Base-by-base conservation (phyloP, 345 rosid species). In the Limnanthes douglasii region DNA sequence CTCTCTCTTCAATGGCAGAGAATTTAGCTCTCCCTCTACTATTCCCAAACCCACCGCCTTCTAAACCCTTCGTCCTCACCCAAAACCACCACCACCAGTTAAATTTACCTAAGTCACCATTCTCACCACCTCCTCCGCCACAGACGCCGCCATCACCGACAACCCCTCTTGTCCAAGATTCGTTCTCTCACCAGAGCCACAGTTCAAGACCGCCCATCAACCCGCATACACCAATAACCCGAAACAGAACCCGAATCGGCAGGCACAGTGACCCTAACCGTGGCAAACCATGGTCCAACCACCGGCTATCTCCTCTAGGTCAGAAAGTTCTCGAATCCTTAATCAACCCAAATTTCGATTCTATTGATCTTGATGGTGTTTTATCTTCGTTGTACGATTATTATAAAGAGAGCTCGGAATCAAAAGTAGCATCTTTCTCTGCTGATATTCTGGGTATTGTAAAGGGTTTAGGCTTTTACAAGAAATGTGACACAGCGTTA, bases 221-320 rank as follows among this genome's bases (percentile, higher is more conserved):
- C 34, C 43, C 58, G 4, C 25, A 39, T 23, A 19, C 21, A 11
- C 16, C 57, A 3, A 39, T 39, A 18, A 40, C 18, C 30, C 61
- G 79, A 47, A 58, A 34, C 38, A 69, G 78, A 8, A 66, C 73
- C 20, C 68, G 86, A 29, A 53, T 83, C 17, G 94, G 92, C 38
- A 72, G 49, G 53, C 55, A 70, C 31, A 57, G 57, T 16, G 94
- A 79, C 68, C 46, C 59, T 4, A 74, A 83, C 70, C 69, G 76
- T 18, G 86, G 95, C 3, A 76, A 65, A 49, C 86, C 77, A 13
- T 84, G 98, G 98, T 56, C 73, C 25, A 45, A 68, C 54, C 57
- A 52, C 38, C 61, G 71, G 39, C 68, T 90, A 32, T 90, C 95
- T 40, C 32, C 57, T 17, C 60, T 30, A 46, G 98, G 84, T 60